Base-by-base conservation (phyloP, 352 stramenopile species). In the Pythium vanterpoolii region DNA sequence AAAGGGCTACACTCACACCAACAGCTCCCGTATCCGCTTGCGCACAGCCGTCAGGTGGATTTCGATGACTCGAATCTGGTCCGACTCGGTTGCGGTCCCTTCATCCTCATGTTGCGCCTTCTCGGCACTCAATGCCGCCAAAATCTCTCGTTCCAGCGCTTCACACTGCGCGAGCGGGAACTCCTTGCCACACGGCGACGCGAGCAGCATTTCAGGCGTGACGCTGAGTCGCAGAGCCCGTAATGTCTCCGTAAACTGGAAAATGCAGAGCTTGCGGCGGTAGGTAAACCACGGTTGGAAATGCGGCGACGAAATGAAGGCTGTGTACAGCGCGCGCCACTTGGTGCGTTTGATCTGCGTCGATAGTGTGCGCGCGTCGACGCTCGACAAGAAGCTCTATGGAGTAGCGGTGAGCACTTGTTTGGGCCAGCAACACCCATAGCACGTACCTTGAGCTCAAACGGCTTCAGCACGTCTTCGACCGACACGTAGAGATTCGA, bases 231-330 rank as follows among this genome's bases (percentile, higher is more conserved):
- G 82, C 46, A 93, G 45, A 0, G 69, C 67, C 9, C 73, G 76
- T 31, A 93, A 64, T 19, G 83, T 85, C 10, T 74, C 63, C 4
- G 72, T 69, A 51, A 93, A 91, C 46, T 90, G 76, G 36, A 74
- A 60, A 56, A 90, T 75, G 61, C 84, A 93, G 16, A 79, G 72
- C 39, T 82, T 68, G 11, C 84, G 77, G 14, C 78, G 82, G 44
- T 82, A 89, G 30, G 54, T 67, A 50, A 93, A 93, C 84, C 84
- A 93, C 14, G 84, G 79, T 39, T 81, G 58, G 43, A 93, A 93
- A 39, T 93, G 82, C 21, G 79, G 76, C 3, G 79, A 89, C 3
- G 68, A 70, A 19, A 92, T 71, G 50, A 93, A 93, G 5, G 70
- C 75, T 6, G 70, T 84, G 66, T 93, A 93, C 30, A 93, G 52